Evolutionary conservation across 2,329 filamentous ascomycete species (phyloP).

Genomic region (Diaporthe vexans): DNA sequence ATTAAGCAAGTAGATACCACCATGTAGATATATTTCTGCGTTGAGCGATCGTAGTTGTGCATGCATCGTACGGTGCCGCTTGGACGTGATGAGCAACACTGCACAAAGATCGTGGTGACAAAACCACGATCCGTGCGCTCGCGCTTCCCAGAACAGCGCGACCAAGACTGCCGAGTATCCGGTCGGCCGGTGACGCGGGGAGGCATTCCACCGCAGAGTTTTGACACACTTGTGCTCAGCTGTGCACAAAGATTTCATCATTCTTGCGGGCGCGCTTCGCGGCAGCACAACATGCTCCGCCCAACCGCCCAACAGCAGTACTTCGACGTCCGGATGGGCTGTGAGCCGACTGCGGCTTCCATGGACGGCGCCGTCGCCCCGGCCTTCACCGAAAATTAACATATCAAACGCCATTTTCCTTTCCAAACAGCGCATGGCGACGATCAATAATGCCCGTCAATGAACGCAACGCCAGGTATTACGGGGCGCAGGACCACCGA

Average conservation of each 20-base stretch:
- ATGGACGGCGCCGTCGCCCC: not conserved
- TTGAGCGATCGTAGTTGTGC: not conserved
- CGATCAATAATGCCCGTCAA: not conserved
- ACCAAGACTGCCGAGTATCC: not conserved
- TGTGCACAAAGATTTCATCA: constrained; percentile 14
- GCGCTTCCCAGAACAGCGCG: not conserved
- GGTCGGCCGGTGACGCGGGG: not conserved
- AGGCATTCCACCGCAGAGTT: not conserved
- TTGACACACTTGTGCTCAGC: constrained; percentile 19
- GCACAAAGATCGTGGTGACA: constrained; percentile 19
- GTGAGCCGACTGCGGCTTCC: not conserved
- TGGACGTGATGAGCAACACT: constrained; percentile 11
- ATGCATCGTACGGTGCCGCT: not conserved
- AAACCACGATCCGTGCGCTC: constrained; percentile 5
- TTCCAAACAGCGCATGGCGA: not conserved
- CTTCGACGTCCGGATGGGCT: not conserved
- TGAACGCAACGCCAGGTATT: not conserved
- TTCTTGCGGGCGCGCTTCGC: not conserved
- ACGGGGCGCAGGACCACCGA: not conserved
- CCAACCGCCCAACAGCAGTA: not conserved
- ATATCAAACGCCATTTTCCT: not conserved
- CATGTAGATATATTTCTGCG: constrained; percentile 7
- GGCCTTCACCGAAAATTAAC: not conserved
- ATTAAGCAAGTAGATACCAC: not conserved
- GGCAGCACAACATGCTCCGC: constrained; percentile 12